Evolutionary conservation across 495 filamentous ascomycete genomes (phyloP), one percentile per base, ranked within the genome.

Genomic region (Penicillium atrosanguineum): DNA sequence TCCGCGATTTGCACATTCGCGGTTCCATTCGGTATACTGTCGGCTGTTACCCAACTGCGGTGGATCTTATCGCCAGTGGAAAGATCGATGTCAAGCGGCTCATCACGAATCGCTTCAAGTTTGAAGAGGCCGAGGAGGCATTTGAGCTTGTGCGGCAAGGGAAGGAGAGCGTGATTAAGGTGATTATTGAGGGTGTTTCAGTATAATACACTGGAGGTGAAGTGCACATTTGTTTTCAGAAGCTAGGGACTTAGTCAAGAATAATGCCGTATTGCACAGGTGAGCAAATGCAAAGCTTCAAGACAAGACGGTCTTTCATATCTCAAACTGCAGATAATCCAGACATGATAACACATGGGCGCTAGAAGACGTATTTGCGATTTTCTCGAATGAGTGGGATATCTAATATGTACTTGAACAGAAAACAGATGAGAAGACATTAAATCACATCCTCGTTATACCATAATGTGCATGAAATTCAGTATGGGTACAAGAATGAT

Each of bases 1-100:
- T 83, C 12, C 91, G 93, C 69, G 91, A 93, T 68, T 75, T 95
- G 7, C 88, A 83, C n/a, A 81, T 89, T 18, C 84, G 84, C 59
- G 90, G 90, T 14, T 87, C 82, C 52, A 94, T 94, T 70, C 83
- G 90, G 15, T 96, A 95, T 65, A 83, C 80, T 15, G 80, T 79
- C 44, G 89, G 89, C 4, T 89, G 92, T 65, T 95, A 92, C 59
- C 74, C 80, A 58, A 78, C 88, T 0, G 90, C 90, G 1, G 81
- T 95, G 7, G 79, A 87, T 51, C 73, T 96, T 39, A 77, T 96
- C 1, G 73, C 76, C 4, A 73, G 63, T 41, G 86, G 87, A 36
- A 79, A 81, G 54, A 77, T 95, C 7, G 80, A 84, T 52, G 84
- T 94, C 21, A 88, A 89, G 75, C 74, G 78, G 61, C 72, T 95